These are phyloP conservation scores for Serendipita sp. DNA, from an alignment of 768 basidiomycete species.

Conservation along the genomic window DNA sequence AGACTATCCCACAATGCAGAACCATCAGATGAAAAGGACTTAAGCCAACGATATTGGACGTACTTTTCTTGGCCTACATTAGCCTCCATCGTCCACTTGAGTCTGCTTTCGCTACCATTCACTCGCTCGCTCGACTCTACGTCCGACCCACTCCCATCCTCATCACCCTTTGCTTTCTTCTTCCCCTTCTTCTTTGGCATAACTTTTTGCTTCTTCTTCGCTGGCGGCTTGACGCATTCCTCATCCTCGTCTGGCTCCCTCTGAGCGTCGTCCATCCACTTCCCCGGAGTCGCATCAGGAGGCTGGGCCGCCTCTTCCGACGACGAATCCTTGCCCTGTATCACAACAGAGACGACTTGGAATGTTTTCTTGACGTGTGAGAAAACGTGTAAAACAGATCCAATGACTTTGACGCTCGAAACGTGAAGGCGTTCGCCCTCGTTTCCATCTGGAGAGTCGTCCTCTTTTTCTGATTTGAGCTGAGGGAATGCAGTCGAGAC, in stretches of 20 bases:
- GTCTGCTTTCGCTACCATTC: neutral
- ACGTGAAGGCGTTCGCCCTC: conserved; percentile 20
- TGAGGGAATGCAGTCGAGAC: conserved; percentile 15
- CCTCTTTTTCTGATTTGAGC: conserved; percentile 1
- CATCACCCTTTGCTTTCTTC: neutral
- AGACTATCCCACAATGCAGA: conserved; percentile 13
- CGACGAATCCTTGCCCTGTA: neutral
- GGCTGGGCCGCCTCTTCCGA: neutral
- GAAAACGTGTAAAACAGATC: conserved; percentile 67
- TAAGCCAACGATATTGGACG: neutral
- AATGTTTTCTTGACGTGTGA: conserved; percentile 82
- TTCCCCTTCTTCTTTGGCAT: neutral
- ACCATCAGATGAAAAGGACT: conserved; percentile 13
- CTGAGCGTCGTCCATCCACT: neutral
- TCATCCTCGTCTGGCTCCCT: conserved; percentile 7
- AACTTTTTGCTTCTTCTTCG: neutral
- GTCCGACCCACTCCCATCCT: neutral
- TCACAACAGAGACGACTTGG: conserved; percentile 14
- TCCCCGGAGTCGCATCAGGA: neutral
- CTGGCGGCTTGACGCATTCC: neutral
- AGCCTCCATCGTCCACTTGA: conserved; percentile 6
- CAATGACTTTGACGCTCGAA: conserved; percentile 32
- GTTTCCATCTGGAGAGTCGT: neutral
- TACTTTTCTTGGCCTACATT: conserved; percentile 9
- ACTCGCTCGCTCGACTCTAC: neutral